phyloP scores from a whole-genome alignment of 73 alveolate genomes.

The Paramecium bursaria region DNA sequence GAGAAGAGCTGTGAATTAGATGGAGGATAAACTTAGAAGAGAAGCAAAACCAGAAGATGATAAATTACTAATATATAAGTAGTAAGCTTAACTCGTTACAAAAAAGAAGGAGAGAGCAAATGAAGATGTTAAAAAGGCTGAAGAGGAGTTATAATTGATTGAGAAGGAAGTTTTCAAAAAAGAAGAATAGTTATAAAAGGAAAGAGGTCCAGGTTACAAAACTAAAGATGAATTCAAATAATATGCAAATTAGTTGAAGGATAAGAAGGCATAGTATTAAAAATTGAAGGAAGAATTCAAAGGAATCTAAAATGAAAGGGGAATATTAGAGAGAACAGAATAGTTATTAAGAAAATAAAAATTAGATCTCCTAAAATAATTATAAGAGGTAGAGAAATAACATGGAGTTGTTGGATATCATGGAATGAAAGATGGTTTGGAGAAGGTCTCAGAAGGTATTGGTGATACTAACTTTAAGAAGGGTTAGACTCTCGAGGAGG shows the following conservation, averaged over 20 bases:
- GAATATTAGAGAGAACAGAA: constrained; percentile 38
- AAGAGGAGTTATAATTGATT: constrained; percentile 43
- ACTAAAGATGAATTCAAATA: constrained; percentile 49
- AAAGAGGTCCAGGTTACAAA: constrained; percentile 53
- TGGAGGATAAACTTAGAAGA: constrained; percentile 56
- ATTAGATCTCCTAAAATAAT: background rate
- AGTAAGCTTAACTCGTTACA: constrained; percentile 36
- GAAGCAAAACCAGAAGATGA: constrained; percentile 62
- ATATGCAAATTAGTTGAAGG: constrained; percentile 53
- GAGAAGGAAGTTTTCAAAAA: constrained; percentile 46
- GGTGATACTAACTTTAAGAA: background rate
- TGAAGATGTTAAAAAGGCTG: constrained; percentile 45
- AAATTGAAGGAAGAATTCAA: constrained; percentile 45
- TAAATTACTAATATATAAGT: constrained; percentile 46
- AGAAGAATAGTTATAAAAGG: constrained; percentile 30
- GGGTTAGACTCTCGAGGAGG: constrained; percentile 3
- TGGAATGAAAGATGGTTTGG: constrained; percentile 34
- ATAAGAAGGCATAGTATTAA: constrained; percentile 17
- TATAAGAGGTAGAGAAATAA: constrained; percentile 46
- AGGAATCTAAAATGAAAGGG: constrained; percentile 37
- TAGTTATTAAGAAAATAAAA: constrained; percentile 32
- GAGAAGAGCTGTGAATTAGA: constrained; percentile 66
- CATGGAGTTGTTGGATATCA: constrained; percentile 55
- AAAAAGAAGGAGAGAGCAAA: constrained; percentile 44
- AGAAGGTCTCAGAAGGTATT: constrained; percentile 9